Conservation (phyloP, 73 alveolate species). For the Tetrahymena borealis region DNA sequence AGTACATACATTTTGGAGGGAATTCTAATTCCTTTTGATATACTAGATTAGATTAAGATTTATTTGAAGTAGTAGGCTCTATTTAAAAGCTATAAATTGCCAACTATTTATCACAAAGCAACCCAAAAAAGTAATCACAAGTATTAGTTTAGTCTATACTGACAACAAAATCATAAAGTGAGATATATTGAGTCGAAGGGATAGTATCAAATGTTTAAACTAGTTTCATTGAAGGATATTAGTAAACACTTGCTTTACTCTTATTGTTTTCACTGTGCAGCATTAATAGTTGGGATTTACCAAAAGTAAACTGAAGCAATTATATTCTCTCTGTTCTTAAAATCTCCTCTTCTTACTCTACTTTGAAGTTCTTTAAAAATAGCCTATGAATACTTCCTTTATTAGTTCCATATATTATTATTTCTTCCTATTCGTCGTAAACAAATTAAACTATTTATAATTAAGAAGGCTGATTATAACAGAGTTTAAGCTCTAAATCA, state of each 20-base stretch:
- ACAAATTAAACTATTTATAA: neutral
- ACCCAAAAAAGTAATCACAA: neutral
- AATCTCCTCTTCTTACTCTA: too few relatives aligned
- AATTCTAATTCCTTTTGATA: neutral
- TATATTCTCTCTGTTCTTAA: neutral
- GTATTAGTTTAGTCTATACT: neutral
- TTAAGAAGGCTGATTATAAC: neutral
- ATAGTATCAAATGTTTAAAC: neutral
- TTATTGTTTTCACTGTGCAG: neutral
- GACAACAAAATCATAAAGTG: neutral
- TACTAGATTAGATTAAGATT: neutral
- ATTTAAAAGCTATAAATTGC: neutral
- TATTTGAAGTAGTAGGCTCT: neutral
- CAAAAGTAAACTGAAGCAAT: neutral
- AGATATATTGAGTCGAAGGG: neutral
- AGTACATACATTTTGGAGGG: neutral
- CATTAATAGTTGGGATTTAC: neutral
- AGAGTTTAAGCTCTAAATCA: neutral
- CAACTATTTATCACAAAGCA: neutral
- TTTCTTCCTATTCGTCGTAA: neutral
- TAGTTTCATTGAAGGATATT: neutral
- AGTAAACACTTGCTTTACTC: neutral
- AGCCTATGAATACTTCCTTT: neutral
- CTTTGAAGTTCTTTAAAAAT: too few relatives aligned
- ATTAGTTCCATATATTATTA: neutral